Conservation (phyloP, 768 basidiomycete species). For the Suillus sp. region DNA sequence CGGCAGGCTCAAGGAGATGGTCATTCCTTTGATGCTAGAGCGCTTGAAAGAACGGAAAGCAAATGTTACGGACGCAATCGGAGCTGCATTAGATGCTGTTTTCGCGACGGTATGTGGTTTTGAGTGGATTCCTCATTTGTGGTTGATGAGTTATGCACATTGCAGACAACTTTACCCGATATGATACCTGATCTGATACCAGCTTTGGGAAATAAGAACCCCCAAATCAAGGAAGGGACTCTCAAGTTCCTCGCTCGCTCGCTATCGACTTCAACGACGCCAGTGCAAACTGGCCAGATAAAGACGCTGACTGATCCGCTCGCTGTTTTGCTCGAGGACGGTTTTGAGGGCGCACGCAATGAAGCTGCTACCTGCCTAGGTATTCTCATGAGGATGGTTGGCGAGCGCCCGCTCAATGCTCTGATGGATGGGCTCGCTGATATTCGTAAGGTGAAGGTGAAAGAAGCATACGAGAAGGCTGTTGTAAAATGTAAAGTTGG, state of each 20-base stretch:
- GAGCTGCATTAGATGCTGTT: slow-evolving; percentile 84
- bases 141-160: slow-evolving; percentile 10
- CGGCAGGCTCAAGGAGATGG: slow-evolving; percentile 66
- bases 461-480: slow-evolving; percentile 89
- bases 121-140: slow-evolving; percentile 12
- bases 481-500: slow-evolving; percentile 87
- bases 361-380: slow-evolving; percentile 91
- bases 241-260: slow-evolving; percentile 84
- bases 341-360: slow-evolving; percentile 84
- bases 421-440: slow-evolving; percentile 85
- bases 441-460: slow-evolving; percentile 87
- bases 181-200: slow-evolving; percentile 81
- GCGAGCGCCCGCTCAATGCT: slow-evolving; percentile 88
- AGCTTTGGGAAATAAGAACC: slow-evolving; percentile 86
- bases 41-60: slow-evolving; percentile 93
- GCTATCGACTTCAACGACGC: slow-evolving; percentile 66
- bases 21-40: slow-evolving; percentile 81
- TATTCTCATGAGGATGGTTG: slow-evolving; percentile 94
- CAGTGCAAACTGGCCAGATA: slow-evolving; percentile 74
- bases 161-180: slow-evolving; percentile 76
- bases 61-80: slow-evolving; percentile 88
- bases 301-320: slow-evolving; percentile 81
- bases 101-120: slow-evolving; percentile 69
- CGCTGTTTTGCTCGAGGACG: slow-evolving; percentile 78
- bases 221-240: slow-evolving; percentile 93